Evolutionary conservation across 192 early-diverging fungal species (phyloP).

Genomic region (Coemansia sp.): DNA sequence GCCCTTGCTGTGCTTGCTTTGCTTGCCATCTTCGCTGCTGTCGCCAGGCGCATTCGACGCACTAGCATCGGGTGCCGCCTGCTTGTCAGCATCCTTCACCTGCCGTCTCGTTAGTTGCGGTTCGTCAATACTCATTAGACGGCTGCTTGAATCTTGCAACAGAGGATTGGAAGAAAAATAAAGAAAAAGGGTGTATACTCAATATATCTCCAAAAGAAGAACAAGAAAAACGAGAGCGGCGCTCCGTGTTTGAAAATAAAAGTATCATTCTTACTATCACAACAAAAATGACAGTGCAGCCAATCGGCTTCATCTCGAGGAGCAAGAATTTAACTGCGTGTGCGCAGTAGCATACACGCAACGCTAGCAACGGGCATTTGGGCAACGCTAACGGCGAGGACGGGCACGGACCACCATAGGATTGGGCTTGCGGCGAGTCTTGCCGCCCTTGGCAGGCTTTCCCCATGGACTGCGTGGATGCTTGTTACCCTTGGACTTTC

Average conservation of each 20-base stretch:
- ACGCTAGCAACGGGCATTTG: not conserved
- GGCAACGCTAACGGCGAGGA: conserved; percentile 34
- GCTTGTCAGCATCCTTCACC: conserved; percentile 8
- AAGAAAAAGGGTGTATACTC: conserved; percentile 2
- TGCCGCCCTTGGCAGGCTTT: conserved; percentile 88
- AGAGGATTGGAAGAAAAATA: conserved; percentile 7
- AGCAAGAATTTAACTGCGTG: not conserved
- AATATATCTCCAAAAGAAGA: conserved; percentile 6
- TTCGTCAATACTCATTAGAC: conserved; percentile 41
- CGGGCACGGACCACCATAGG: conserved; percentile 65
- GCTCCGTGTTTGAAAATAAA: conserved; percentile 4
- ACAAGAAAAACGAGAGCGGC: not conserved
- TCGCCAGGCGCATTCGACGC: not conserved
- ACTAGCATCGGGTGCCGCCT: not conserved
- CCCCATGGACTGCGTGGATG: conserved; percentile 89
- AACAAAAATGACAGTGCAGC: not conserved
- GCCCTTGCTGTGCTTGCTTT: not conserved
- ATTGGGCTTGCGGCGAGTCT: conserved; percentile 71
- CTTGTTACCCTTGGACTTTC: conserved; percentile 92
- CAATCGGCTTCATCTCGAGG: not conserved
- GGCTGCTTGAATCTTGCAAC: not conserved
- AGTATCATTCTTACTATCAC: not conserved
- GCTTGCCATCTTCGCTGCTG: not conserved
- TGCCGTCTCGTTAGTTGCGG: conserved; percentile 19
- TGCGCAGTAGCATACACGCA: conserved; percentile 2